A percentile compares a stretch with the other conserved stretches of the same genome.
These are phyloP conservation scores for Castanea sativa DNA, from an alignment of 306 rosid species.

Conservation along the genomic window DNA sequence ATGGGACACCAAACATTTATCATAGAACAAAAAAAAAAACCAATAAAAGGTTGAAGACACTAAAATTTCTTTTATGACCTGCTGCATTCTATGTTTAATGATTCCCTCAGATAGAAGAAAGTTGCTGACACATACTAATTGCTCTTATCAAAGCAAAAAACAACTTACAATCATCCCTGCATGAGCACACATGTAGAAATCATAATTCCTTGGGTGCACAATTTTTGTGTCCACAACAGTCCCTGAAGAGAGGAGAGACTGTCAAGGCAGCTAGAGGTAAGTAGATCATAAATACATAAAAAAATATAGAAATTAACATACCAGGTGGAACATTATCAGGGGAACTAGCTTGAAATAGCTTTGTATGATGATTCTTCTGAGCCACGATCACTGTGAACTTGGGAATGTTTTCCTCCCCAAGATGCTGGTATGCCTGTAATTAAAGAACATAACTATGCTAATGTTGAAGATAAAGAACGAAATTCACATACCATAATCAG, in stretches of 20 bases:
- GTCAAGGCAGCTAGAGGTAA: not conserved
- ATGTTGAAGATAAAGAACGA: slow-evolving; percentile 10
- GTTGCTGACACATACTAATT: not conserved
- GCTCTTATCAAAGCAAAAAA: not conserved
- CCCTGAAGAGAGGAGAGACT: slow-evolving; percentile 42
- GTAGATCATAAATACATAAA: not conserved
- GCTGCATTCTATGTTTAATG: not conserved
- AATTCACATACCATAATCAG: not conserved
- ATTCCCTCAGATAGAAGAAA: not conserved
- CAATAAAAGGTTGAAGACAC: not conserved
- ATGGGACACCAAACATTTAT: no score
- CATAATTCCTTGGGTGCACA: slow-evolving; percentile 73
- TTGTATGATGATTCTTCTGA: slow-evolving; percentile 85
- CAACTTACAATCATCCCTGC: slow-evolving; percentile 70
- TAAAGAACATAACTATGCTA: slow-evolving; percentile 21
- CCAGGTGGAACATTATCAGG: slow-evolving; percentile 88
- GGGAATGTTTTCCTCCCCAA: slow-evolving; percentile 65
- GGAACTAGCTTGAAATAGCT: slow-evolving; percentile 57
- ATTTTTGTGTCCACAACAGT: slow-evolving; percentile 81
- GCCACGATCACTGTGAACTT: slow-evolving; percentile 81
- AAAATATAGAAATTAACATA: slow-evolving; percentile 28
- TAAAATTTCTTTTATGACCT: not conserved
- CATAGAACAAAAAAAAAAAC: not conserved
- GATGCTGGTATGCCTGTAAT: slow-evolving; percentile 78
- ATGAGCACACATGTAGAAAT: slow-evolving; percentile 90